Evolutionary conservation across 1,284 basidiomycete species (phyloP), one percentile per base, ranked within the genome.

Genomic region (Ceratobasidium sp.): DNA sequence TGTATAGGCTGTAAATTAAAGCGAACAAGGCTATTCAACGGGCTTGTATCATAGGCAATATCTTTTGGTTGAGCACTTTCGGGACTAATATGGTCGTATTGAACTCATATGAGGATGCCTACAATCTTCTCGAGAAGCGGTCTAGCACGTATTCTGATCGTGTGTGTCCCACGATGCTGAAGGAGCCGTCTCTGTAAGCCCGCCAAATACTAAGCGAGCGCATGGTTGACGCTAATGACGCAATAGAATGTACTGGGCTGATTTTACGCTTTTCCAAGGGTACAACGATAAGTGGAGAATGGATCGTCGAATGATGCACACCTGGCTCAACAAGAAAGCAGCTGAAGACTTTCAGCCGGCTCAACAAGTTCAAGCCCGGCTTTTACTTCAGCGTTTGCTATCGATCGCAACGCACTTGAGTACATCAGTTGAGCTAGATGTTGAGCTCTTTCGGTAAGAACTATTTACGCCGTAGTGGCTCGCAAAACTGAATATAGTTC

Each of bases 141-240:
- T 85, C 85, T 0, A 82, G 84, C 0, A 85, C 84, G 7, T 87
- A 87, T 81, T 89, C 85, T 6, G 83, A 83, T 67, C 83, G 87
- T 73, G 50, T 78, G 81, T 54, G 79, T 1, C 57, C 81, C 67
- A 69, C 80, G 1, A 81, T 83, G 81, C 59, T 82, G 12, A 52
- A 77, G 20, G 81, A 80, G 9, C 61, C 78, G 67, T 78, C 56
- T 1, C 38, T 75, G 48, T 75, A 33, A 15, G 66, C 64, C 6
- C 0, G 33, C 1, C 38, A 33, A 38, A 5, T 50, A 13, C 28
- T 42, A 4, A 13, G 1, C n/a, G 3, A 28, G 28, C 28, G 20
- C 46, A 33, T 17, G 23, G 10, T 23, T 17, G 9, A 26, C 28
- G 0, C 23, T 33, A 15, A 20, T n/a, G 6, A 33, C 1, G 23